These are phyloP conservation scores for Rutstroemia sydowiana DNA, from an alignment of 2,329 filamentous ascomycete species.

Conservation along the genomic window DNA sequence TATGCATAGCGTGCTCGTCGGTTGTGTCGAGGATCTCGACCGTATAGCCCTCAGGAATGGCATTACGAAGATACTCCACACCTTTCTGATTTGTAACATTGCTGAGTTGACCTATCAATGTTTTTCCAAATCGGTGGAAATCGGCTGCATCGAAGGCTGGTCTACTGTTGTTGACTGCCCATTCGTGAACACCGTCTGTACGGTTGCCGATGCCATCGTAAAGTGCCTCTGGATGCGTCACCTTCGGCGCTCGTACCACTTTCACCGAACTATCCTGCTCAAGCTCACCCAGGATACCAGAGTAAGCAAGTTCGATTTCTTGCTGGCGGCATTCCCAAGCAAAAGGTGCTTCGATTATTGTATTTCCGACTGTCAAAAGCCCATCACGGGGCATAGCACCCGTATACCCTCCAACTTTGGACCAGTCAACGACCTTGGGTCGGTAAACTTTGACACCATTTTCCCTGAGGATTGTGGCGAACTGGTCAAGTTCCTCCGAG, in stretches of 20 bases:
- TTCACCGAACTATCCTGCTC: neutral
- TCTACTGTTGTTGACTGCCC: neutral
- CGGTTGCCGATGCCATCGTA: neutral
- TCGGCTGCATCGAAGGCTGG: neutral
- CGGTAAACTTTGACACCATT: neutral
- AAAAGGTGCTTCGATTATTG: neutral
- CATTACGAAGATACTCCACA: neutral
- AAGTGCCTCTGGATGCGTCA: neutral
- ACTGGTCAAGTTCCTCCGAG: neutral
- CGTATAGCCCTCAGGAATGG: neutral
- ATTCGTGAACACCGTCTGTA: neutral
- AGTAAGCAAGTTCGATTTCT: neutral
- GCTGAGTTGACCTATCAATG: neutral
- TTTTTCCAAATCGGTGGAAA: neutral
- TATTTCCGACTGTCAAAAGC: neutral
- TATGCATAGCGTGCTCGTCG: neutral
- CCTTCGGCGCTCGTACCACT: neutral
- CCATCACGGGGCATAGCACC: neutral
- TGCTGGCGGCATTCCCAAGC: neutral
- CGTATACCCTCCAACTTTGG: neutral
- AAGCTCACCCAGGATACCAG: neutral
- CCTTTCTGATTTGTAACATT: slow-evolving; percentile 1
- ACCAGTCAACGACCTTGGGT: neutral
- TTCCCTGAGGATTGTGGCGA: neutral
- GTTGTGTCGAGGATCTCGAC: neutral